Conservation (phyloP, 441 rosid species). For the Dalechampia spathulata region DNA sequence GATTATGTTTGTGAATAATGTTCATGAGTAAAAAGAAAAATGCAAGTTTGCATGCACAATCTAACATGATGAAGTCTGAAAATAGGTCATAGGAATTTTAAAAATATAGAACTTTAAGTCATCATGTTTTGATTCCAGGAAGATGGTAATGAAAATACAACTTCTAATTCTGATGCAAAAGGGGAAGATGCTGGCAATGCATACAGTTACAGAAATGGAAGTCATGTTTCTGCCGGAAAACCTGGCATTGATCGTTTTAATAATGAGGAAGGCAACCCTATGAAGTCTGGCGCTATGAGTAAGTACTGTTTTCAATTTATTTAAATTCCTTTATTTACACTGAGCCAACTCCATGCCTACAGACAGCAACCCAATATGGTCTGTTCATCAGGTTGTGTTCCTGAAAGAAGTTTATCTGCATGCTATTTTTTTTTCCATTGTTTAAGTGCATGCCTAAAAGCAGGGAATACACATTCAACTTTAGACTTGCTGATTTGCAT, state of each 20-base stretch:
- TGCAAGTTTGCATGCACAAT: too few species aligned
- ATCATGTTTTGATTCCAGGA: constrained; percentile 37
- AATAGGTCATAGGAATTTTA: too few species aligned
- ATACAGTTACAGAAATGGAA: constrained; percentile 15
- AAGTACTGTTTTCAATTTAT: constrained; percentile 21
- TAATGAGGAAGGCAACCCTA: constrained; percentile 53
- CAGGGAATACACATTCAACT: not conserved
- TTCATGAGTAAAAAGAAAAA: too few species aligned
- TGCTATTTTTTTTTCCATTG: not conserved
- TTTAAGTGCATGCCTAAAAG: not conserved
- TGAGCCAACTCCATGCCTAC: not conserved
- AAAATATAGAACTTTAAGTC: too few species aligned
- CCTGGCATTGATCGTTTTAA: constrained; percentile 64
- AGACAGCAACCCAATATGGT: not conserved
- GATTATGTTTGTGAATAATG: too few species aligned
- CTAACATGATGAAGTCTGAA: too few species aligned
- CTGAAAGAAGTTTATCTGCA: not conserved
- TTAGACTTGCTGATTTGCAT: not conserved
- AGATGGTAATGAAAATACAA: constrained; percentile 24
- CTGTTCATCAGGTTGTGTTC: not conserved
- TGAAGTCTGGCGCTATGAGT: constrained; percentile 79
- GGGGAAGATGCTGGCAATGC: constrained; percentile 23
- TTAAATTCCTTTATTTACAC: not conserved
- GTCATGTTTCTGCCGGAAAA: constrained; percentile 22
- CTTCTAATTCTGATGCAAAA: constrained; percentile 26